phyloP scores from a whole-genome alignment of 345 rosid genomes.

The Eutrema japonicum region DNA sequence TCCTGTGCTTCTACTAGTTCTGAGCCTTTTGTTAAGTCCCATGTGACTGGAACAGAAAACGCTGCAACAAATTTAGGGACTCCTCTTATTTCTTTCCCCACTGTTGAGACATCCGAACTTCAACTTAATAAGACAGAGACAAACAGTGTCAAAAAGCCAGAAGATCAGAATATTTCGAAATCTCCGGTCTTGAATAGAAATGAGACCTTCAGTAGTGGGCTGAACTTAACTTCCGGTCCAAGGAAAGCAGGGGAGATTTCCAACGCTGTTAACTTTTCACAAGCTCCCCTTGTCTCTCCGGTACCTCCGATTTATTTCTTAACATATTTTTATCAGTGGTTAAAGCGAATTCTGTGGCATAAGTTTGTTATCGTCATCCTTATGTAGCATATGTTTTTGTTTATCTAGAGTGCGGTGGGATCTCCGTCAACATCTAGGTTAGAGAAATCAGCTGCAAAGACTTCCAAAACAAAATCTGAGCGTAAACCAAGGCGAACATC shows the following conservation, averaged over 20 bases:
- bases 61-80: conserved; percentile 47
- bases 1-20: conserved; percentile 38
- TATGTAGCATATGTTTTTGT: conserved; percentile 14
- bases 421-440: conserved; percentile 58
- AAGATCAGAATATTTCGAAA: conserved; percentile 44
- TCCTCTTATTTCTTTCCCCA: conserved; percentile 51
- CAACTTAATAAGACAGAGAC: conserved; percentile 47
- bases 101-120: conserved; percentile 46
- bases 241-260: conserved; percentile 51
- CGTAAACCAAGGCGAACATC: conserved; percentile 75
- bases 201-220: conserved; percentile 53
- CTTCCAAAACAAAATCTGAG: conserved; percentile 64
- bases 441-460: conserved; percentile 51
- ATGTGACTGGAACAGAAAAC: conserved; percentile 43
- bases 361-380: conserved; percentile 6
- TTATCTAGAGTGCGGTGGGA: conserved; percentile 59
- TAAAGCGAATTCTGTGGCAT: conserved; percentile 14
- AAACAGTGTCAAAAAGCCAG: conserved; percentile 46
- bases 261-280: conserved; percentile 48
- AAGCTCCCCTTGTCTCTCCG: conserved; percentile 47
- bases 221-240: conserved; percentile 57
- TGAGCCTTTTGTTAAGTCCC: conserved; percentile 46
- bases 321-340: conserved; percentile 11
- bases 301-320: conserved; percentile 42
- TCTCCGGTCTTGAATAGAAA: conserved; percentile 50